Conservation (phyloP, 257 asterid genomes). For the Eustoma russellianum region DNA sequence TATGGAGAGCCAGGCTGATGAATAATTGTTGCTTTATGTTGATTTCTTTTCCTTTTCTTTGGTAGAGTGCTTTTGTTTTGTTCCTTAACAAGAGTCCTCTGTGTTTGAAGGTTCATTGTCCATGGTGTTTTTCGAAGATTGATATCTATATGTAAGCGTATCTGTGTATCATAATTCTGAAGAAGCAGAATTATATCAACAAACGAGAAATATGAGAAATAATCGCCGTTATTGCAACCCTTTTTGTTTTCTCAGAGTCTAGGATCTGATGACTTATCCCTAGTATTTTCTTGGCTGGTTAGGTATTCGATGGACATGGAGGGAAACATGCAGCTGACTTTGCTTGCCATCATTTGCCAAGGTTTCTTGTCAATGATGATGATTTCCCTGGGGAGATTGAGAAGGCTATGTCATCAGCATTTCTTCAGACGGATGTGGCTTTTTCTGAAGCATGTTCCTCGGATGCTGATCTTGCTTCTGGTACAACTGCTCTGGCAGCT, state of each 20-base stretch:
- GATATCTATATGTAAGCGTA: too few species aligned
- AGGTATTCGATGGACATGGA: slow-evolving; percentile 99
- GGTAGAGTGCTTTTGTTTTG: too few species aligned
- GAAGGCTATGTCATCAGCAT: slow-evolving; percentile 68
- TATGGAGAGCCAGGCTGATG: too few species aligned
- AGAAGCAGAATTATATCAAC: too few species aligned
- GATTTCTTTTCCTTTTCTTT: too few species aligned
- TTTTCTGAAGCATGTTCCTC: slow-evolving; percentile 80
- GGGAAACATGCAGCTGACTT: slow-evolving; percentile 98
- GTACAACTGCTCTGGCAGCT: slow-evolving; percentile 96
- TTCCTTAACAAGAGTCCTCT: too few species aligned
- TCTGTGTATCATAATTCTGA: too few species aligned
- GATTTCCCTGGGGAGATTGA: slow-evolving; percentile 68
- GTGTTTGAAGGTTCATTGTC: too few species aligned
- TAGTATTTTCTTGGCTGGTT: slow-evolving; percentile 1
- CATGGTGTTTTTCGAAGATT: too few species aligned
- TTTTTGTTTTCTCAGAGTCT: background rate
- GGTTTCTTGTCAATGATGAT: slow-evolving; percentile 59
- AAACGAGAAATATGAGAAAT: background rate
- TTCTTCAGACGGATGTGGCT: slow-evolving; percentile 76
- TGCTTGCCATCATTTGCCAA: slow-evolving; percentile 76
- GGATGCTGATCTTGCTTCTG: slow-evolving; percentile 88
- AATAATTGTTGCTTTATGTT: too few species aligned
- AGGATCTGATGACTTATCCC: background rate
- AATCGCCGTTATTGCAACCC: background rate